These are phyloP conservation scores for Scheffersomyces parashehatae DNA, from an alignment of 1,139 yeast species.

Conservation along the genomic window DNA sequence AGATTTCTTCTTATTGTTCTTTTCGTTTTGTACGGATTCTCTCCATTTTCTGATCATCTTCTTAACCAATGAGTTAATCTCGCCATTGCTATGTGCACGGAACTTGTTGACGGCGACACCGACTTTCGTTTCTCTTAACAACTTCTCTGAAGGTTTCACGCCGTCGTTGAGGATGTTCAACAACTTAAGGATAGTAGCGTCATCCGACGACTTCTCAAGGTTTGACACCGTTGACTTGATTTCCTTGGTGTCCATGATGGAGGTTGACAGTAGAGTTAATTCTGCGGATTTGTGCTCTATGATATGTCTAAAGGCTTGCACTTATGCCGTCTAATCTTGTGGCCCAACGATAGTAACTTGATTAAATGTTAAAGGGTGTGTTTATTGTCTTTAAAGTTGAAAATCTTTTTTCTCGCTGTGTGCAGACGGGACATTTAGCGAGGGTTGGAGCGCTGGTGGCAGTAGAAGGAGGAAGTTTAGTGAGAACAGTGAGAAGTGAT, in stretches of 20 bases:
- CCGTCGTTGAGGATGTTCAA: conserved; percentile 68
- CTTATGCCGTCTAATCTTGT: too few relatives aligned
- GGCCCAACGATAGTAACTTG: too few relatives aligned
- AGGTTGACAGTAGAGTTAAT: too few relatives aligned
- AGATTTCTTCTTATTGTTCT: conserved; percentile 45
- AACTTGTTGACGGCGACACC: conserved; percentile 95
- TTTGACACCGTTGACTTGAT: conserved; percentile 67
- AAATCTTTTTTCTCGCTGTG: too few relatives aligned
- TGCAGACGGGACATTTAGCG: too few relatives aligned
- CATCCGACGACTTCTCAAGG: conserved; percentile 74
- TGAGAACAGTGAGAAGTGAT: too few relatives aligned
- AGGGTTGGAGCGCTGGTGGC: too few relatives aligned
- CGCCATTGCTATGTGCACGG: conserved; percentile 65
- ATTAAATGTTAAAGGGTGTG: too few relatives aligned
- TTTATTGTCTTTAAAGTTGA: too few relatives aligned
- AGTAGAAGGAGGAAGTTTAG: too few relatives aligned
- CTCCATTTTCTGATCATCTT: conserved; percentile 87
- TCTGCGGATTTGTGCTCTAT: too few relatives aligned
- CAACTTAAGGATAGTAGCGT: conserved; percentile 65
- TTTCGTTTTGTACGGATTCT: conserved; percentile 79
- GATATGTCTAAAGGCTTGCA: too few relatives aligned
- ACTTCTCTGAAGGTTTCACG: conserved; percentile 80
- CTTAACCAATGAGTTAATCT: conserved; percentile 71
- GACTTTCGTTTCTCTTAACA: conserved; percentile 90
- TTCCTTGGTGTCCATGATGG: conserved; percentile 70